Evolutionary conservation across 352 stramenopile genomes (phyloP).

Genomic region (Globisporangium iwayamae): DNA sequence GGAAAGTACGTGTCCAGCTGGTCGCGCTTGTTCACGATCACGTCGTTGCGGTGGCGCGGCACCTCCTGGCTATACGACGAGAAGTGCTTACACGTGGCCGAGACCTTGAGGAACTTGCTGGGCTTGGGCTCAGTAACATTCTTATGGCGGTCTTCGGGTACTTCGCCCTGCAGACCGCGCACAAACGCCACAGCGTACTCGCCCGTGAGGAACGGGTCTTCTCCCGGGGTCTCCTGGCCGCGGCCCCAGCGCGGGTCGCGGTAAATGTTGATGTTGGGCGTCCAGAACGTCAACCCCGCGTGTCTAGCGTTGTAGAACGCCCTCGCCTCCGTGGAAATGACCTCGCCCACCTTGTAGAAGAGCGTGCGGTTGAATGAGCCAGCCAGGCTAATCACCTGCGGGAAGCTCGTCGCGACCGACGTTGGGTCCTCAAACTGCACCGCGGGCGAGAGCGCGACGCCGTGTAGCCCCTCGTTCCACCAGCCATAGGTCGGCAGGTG

Average conservation of each 20-base stretch:
- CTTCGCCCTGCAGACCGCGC: slow-evolving; percentile 73
- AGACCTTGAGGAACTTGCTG: slow-evolving; percentile 64
- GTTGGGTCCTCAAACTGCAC: slow-evolving; percentile 54
- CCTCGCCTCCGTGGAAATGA: slow-evolving; percentile 77
- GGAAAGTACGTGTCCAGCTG: slow-evolving; percentile 89
- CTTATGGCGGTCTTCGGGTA: slow-evolving; percentile 18
- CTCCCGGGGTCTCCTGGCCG: slow-evolving; percentile 86
- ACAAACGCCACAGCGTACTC: slow-evolving; percentile 88
- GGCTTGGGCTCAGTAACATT: background rate
- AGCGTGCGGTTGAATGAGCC: slow-evolving; percentile 87
- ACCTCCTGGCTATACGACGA: slow-evolving; percentile 86
- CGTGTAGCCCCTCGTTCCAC: slow-evolving; percentile 90
- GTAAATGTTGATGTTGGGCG: slow-evolving; percentile 93
- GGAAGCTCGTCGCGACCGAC: slow-evolving; percentile 85
- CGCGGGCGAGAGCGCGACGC: slow-evolving; percentile 64
- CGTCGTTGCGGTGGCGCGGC: slow-evolving; percentile 83
- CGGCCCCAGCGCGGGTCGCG: slow-evolving; percentile 91
- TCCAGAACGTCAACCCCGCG: slow-evolving; percentile 88
- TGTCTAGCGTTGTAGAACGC: slow-evolving; percentile 79
- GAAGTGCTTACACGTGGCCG: slow-evolving; percentile 92
- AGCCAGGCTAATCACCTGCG: slow-evolving; percentile 73
- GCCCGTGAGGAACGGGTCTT: slow-evolving; percentile 87
- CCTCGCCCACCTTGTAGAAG: slow-evolving; percentile 69
- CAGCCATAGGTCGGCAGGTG: slow-evolving; percentile 76
- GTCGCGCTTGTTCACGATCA: slow-evolving; percentile 84